These are phyloP conservation scores for Skeletonema potamos DNA, from an alignment of 108 stramenopile genomes.

Conservation along the genomic window DNA sequence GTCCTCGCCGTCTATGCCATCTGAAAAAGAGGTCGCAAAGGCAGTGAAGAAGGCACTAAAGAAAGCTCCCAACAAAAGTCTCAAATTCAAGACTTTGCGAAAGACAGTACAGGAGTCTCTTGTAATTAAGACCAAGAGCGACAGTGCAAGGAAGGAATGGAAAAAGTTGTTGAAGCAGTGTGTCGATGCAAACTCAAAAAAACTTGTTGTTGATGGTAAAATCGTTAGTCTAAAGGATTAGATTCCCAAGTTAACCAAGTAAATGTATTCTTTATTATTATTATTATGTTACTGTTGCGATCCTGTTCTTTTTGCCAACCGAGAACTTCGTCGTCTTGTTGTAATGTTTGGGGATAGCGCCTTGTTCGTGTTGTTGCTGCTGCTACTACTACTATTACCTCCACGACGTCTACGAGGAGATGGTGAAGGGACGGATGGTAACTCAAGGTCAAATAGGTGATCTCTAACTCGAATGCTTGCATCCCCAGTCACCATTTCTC, in stretches of 20 bases:
- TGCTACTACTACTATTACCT: neutral
- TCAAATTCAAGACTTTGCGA: constrained; percentile 66
- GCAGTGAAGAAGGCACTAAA: constrained; percentile 78
- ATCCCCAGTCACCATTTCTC: constrained; percentile 52
- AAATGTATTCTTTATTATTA: neutral
- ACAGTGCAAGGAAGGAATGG: constrained; percentile 16
- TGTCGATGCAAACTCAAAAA: constrained; percentile 36
- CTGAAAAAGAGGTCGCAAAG: constrained; percentile 38
- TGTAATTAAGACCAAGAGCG: constrained; percentile 18
- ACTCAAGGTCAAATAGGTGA: constrained; percentile 50
- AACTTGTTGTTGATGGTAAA: constrained; percentile 41
- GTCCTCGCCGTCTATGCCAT: constrained; percentile 11
- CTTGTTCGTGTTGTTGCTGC: neutral
- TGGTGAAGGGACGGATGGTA: constrained; percentile 28
- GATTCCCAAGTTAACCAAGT: neutral
- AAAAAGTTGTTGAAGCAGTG: constrained; percentile 28
- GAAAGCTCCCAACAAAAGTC: constrained; percentile 56
- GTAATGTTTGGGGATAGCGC: constrained; percentile 1
- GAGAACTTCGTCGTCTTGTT: constrained; percentile 33
- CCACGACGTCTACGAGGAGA: constrained; percentile 7
- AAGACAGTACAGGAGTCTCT: constrained; percentile 50
- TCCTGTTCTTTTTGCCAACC: constrained; percentile 12
- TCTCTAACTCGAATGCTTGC: constrained; percentile 49
- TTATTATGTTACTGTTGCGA: neutral
- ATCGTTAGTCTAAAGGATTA: constrained; percentile 20